Evolutionary conservation across 2,329 filamentous ascomycete species (phyloP).

Genomic region (Trichoderma gracile): DNA sequence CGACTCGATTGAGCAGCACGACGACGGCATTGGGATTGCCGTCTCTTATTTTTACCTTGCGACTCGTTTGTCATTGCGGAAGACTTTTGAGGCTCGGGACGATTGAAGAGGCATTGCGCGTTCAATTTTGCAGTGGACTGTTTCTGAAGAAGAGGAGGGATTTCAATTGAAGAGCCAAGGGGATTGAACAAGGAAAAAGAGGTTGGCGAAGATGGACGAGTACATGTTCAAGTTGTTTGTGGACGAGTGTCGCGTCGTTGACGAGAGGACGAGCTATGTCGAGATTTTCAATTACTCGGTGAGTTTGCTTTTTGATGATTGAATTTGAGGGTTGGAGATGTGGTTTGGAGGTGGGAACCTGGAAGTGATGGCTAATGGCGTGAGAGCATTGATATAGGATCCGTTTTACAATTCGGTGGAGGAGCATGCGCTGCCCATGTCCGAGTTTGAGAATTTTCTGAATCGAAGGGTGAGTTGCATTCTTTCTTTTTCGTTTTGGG

Average conservation of each 20-base stretch:
- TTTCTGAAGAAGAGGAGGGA: too few species aligned
- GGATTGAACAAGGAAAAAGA: too few species aligned
- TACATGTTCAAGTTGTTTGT: conserved; percentile 57
- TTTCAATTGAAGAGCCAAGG: too few species aligned
- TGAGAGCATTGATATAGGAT: conserved; percentile 46
- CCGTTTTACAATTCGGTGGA: conserved; percentile 51
- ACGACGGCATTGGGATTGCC: too few species aligned
- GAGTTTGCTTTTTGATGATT: conserved; percentile 29
- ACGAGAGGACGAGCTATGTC: conserved; percentile 56
- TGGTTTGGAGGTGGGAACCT: too few species aligned
- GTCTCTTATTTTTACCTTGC: too few species aligned
- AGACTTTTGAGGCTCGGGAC: too few species aligned
- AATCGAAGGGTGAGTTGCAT: conserved; percentile 46
- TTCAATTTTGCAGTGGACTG: too few species aligned
- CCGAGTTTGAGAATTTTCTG: conserved; percentile 62
- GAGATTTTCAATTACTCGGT: conserved; percentile 63
- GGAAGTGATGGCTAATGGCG: too few species aligned
- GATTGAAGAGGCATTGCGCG: not conserved
- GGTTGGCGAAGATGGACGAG: conserved; percentile 52
- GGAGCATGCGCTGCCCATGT: conserved; percentile 52
- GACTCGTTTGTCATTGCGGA: too few species aligned
- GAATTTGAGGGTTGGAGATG: not conserved
- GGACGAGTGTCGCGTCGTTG: conserved; percentile 49
- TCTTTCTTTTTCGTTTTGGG: not conserved
- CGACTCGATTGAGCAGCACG: too few species aligned